phyloP scores from a whole-genome alignment of 805 yeast species.

The Kregervanrija fluxuum region DNA sequence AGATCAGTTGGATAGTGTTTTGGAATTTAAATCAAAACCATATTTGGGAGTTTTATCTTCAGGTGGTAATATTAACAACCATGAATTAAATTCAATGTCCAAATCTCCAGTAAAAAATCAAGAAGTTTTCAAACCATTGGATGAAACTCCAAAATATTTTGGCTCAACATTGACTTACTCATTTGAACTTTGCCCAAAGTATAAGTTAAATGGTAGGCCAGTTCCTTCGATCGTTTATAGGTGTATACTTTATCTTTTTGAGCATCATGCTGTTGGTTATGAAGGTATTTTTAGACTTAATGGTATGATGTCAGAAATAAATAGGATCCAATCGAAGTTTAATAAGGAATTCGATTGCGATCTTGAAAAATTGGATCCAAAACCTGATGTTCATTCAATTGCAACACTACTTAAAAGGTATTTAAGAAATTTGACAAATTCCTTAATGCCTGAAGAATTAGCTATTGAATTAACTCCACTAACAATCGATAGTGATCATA shows the following conservation, averaged over 20 bases:
- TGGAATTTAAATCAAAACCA: conserved; percentile 28
- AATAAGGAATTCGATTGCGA: conserved; percentile 65
- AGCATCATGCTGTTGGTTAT: conserved; percentile 66
- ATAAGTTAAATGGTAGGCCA: conserved; percentile 31
- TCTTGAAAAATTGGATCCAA: conserved; percentile 37
- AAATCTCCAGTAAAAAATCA: conserved; percentile 6
- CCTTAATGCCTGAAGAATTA: conserved; percentile 50
- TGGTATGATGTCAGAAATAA: conserved; percentile 77
- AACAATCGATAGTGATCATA: conserved; percentile 12
- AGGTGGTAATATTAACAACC: neutral
- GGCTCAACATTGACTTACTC: conserved; percentile 57
- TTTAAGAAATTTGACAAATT: conserved; percentile 67
- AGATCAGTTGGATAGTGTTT: conserved; percentile 11
- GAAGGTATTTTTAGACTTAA: conserved; percentile 89
- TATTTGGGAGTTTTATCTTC: conserved; percentile 19
- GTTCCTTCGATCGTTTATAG: conserved; percentile 74
- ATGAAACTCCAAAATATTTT: conserved; percentile 35
- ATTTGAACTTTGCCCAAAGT: conserved; percentile 42
- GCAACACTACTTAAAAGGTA: conserved; percentile 82
- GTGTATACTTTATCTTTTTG: conserved; percentile 61
- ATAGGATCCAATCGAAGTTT: conserved; percentile 60
- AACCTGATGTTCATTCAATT: conserved; percentile 75
- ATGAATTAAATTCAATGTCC: neutral
- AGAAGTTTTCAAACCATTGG: conserved; percentile 8
- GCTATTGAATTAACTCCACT: conserved; percentile 29